Base-by-base conservation (phyloP, 305 asterid genomes). In the Ruellia speciosa region DNA sequence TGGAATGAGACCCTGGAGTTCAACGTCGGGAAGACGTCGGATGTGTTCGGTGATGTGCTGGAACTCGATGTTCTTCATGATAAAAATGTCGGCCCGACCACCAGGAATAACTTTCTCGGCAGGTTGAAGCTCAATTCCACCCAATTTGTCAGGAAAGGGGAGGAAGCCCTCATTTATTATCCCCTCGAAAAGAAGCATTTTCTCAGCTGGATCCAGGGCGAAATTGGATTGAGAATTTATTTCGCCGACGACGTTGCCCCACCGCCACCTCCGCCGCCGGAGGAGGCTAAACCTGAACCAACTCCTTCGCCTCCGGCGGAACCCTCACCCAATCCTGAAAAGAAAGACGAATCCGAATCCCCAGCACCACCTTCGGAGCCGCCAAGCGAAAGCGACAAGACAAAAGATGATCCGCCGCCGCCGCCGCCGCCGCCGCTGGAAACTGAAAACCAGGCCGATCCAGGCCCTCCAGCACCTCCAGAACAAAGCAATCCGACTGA, bases 101-200 rank as follows among this genome's bases (percentile, higher is more conserved):
- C 87, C 18, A 63, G 95, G 70, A 79, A 82, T 62, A 80, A 88
- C 19, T 86, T 81, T 39, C 80, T 86, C 0, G 94, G 95, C 31
- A 58, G 87, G 43, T 70, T 86, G 28, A 69, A 72, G 73, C 74
- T 86, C 65, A 74, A 64, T 33, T 74, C 97, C 13, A 5, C 62
- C 3, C 97, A 88, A 76, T 86, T 88, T 33, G 97, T 86, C 49
- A 86, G 76, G 81, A 83, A 75, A 74, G 95, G 97, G 2, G 95
- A 88, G 63, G 97, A 88, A 68, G 95, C 94, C 0, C 59, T 88
- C 71, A 86, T 88, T 12, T 83, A 80, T 19, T 86, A 88, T 34
- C 85, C 94, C 14, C 67, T 88, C 64, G 92, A 83, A 72, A 88
- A 80, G 73, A 88, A 81, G 77, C 28, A 66, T 45, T 49, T 76